Evolutionary conservation across 257 asterid species (phyloP).

Genomic region (Nyctanthes arbortristis): DNA sequence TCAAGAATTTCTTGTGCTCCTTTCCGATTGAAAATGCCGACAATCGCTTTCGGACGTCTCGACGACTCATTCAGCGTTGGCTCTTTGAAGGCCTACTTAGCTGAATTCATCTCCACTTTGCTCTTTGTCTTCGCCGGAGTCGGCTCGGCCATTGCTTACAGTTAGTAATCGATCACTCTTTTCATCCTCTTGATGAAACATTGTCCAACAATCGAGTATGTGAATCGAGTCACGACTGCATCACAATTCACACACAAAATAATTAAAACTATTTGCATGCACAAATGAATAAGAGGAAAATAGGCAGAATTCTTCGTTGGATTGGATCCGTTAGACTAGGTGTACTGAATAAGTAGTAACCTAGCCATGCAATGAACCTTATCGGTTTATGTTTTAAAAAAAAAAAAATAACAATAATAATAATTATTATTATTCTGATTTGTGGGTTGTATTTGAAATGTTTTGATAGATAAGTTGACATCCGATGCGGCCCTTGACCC

Average conservation of each 20-base stretch:
- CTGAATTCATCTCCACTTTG: slow-evolving; percentile 97
- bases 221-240: background rate
- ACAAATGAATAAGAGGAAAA: background rate
- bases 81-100: slow-evolving; percentile 76
- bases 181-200: background rate
- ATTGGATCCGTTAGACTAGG: background rate
- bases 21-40: slow-evolving; percentile 45
- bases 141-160: slow-evolving; percentile 95
- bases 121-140: slow-evolving; percentile 95
- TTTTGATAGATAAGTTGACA: slow-evolving; percentile 48
- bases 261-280: background rate
- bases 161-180: slow-evolving; percentile 37
- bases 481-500: slow-evolving; percentile 55
- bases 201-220: background rate
- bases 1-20: background rate
- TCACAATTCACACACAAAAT: background rate
- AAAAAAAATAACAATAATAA: background rate
- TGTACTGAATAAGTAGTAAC: background rate
- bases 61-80: slow-evolving; percentile 67
- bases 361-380: background rate
- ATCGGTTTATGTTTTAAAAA: background rate
- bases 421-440: background rate
- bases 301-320: background rate
- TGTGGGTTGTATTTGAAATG: background rate
- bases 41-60: slow-evolving; percentile 74